Evolutionary conservation across 176 grass and related monocot genomes (phyloP).

Genomic region (Carex kokanica): DNA sequence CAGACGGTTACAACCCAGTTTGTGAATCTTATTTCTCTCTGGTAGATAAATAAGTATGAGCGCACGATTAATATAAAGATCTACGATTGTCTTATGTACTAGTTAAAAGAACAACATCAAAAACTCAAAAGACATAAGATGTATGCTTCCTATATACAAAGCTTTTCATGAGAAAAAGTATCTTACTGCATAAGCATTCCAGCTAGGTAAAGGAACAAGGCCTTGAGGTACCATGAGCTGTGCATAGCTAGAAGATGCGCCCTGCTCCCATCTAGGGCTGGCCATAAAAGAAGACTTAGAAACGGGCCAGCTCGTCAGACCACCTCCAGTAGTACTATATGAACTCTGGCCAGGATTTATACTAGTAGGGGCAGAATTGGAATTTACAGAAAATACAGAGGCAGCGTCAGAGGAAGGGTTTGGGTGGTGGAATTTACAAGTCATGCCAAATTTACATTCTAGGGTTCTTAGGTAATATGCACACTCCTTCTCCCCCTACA

Average conservation of each 20-base stretch:
- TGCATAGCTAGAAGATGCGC: slow-evolving; percentile 76
- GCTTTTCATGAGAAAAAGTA: background rate
- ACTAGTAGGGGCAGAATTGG: slow-evolving; percentile 47
- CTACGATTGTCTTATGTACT: background rate
- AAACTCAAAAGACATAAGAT: background rate
- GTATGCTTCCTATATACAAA: background rate
- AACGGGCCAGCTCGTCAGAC: slow-evolving; percentile 55
- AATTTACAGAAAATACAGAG: slow-evolving; percentile 85
- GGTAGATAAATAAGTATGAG: background rate
- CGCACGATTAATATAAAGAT: background rate
- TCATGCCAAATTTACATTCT: slow-evolving; percentile 98
- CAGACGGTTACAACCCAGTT: background rate
- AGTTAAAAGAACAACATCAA: background rate
- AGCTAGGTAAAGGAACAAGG: slow-evolving; percentile 82
- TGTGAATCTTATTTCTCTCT: background rate
- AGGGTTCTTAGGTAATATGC: slow-evolving; percentile 95
- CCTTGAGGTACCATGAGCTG: slow-evolving; percentile 88
- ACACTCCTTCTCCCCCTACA: slow-evolving; percentile 94
- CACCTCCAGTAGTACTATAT: slow-evolving; percentile 57
- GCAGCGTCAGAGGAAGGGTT: slow-evolving; percentile 73
- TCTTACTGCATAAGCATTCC: slow-evolving; percentile 75
- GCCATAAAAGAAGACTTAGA: slow-evolving; percentile 90
- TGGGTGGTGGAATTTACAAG: slow-evolving; percentile 99
- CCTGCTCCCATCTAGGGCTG: slow-evolving; percentile 81
- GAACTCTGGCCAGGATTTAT: slow-evolving; percentile 50